Base-by-base conservation (phyloP, 2,329 filamentous ascomycete genomes). In the Cladosporium sp. region DNA sequence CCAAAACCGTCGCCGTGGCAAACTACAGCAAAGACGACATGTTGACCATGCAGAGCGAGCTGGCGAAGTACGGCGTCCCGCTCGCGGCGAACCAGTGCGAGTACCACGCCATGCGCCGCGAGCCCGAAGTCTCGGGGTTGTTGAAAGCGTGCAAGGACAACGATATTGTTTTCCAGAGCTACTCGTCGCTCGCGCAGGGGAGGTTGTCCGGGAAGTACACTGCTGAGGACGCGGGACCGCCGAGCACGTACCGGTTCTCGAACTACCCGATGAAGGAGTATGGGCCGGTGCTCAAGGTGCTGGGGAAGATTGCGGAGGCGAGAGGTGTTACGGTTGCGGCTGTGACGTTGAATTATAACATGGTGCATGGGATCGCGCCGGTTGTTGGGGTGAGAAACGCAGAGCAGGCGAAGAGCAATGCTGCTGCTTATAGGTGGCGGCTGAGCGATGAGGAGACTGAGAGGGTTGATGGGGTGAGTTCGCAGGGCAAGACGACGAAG, bases 281-380 rank as follows among this genome's bases (percentile, higher is more conserved):
- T 18, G 77, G 80, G 65, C 78, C 78, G 4, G 72, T 78, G 0
- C 65, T 81, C 12, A 72, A 75, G 6, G 74, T 77, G 6, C 68
- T 81, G 59, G 74, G 76, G 41, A 68, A 68, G 28, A 79, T 81
- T 63, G 78, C 77, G 0, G 74, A 77, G 10, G 74, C 76, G 64
- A 74, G 72, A 11, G 74, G 73, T 5, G 76, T 79, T 15, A 69
- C 69, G 21, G 68, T 77, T 18, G 74, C 78, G 30, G 79, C 80
- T 1, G 78, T 82, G 4, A 79, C 80, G 41, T 68, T 83, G 36
- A 83, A 83, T 67, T 76, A 32, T n/a, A 32, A 54, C 3, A 54
- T 83, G 34, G 77, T 77, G 59, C 83, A 82, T 71, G 80, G 80
- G 0, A 78, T 78, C 8, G 72, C 81, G 6, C 81, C 80, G 0